phyloP scores from a whole-genome alignment of 371 early-diverging fungal genomes.

The Caulochytrium protostelioides region DNA sequence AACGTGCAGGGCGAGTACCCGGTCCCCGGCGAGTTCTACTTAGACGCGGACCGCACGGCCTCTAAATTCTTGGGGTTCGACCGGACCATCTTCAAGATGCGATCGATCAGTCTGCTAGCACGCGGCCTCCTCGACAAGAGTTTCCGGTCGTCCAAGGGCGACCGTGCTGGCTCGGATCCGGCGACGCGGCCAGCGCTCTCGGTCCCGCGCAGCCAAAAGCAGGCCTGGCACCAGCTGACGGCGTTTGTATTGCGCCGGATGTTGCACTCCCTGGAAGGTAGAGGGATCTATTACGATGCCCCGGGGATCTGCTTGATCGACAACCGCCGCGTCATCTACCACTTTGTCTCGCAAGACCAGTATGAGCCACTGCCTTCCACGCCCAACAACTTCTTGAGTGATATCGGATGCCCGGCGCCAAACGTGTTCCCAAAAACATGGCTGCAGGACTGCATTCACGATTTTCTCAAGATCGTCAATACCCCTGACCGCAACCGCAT shows the following conservation, averaged over 20 bases:
- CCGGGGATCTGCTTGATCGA: slow-evolving; percentile 1
- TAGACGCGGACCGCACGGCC: background rate
- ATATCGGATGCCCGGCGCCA: background rate
- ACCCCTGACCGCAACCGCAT: background rate
- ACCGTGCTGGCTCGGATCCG: no score
- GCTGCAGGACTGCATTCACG: slow-evolving; percentile 1
- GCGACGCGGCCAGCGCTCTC: no score
- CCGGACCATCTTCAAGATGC: background rate
- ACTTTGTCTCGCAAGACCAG: no score
- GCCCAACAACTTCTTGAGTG: background rate
- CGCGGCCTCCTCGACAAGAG: no score
- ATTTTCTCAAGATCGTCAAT: background rate
- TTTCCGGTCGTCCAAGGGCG: no score
- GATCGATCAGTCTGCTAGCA: background rate
- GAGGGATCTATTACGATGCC: background rate
- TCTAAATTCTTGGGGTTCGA: slow-evolving; percentile 2
- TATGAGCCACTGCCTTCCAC: background rate
- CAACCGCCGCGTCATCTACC: slow-evolving; percentile 1
- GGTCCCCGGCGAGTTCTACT: slow-evolving; percentile 2
- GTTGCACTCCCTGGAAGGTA: background rate
- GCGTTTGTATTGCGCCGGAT: background rate
- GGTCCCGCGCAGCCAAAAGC: no score
- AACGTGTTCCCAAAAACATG: background rate
- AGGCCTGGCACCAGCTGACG: background rate
- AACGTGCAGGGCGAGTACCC: background rate